A percentile compares a stretch with the other conserved stretches of the same genome.
Conservation (phyloP, 1,284 basidiomycete genomes). For the Bjerkandera adusta region DNA sequence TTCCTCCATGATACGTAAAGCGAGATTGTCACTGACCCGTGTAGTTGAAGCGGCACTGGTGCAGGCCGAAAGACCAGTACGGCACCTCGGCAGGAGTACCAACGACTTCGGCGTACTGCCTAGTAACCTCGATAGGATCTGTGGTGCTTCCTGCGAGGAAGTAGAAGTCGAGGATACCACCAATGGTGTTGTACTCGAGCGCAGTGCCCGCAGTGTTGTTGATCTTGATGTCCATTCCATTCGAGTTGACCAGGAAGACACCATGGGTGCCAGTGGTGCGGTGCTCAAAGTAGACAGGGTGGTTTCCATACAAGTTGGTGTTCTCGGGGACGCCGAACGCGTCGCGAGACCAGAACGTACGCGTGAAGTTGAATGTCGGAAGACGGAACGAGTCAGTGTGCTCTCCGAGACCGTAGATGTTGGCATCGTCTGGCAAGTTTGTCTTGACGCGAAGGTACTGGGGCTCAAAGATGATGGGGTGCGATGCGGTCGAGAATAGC, state of each 20-base stretch:
- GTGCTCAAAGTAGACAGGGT: conserved; percentile 71
- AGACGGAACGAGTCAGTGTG: conserved; percentile 68
- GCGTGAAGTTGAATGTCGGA: conserved; percentile 56
- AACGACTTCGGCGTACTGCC: conserved; percentile 65
- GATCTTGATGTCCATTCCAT: conserved; percentile 75
- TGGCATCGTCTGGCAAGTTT: conserved; percentile 50
- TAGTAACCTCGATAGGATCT: conserved; percentile 57
- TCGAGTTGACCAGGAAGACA: conserved; percentile 66
- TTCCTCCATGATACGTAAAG: neutral
- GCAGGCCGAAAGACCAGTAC: conserved; percentile 69
- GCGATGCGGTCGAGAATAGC: conserved; percentile 66
- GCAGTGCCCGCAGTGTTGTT: conserved; percentile 41
- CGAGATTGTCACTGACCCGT: conserved; percentile 16
- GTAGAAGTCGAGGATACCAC: conserved; percentile 72
- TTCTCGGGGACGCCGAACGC: conserved; percentile 51
- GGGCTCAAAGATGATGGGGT: conserved; percentile 72
- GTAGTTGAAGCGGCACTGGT: conserved; percentile 73
- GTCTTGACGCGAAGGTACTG: conserved; percentile 77
- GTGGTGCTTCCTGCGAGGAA: conserved; percentile 67
- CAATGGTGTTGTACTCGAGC: conserved; percentile 71
- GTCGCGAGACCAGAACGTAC: conserved; percentile 70
- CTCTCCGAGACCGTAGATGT: conserved; percentile 80
- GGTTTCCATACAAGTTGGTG: conserved; percentile 66
- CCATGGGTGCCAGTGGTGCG: conserved; percentile 62
- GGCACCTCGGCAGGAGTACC: conserved; percentile 66